phyloP scores from a whole-genome alignment of 2,329 filamentous ascomycete genomes.

The Aspergillus ruber region DNA sequence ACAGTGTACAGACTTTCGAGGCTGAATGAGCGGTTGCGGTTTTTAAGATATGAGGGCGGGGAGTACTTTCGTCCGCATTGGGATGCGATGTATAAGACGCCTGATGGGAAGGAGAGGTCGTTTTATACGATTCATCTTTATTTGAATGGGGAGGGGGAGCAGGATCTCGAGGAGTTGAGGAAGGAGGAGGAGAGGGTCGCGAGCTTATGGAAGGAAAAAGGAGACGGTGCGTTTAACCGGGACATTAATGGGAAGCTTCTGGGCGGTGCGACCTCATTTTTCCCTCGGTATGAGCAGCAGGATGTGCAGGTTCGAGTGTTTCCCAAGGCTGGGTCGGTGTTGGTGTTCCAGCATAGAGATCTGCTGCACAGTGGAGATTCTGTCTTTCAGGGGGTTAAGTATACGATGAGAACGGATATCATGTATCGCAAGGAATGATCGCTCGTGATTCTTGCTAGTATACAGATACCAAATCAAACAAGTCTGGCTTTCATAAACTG shows the following conservation, averaged over 20 bases:
- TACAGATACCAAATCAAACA: not conserved
- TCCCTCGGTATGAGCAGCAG: slow-evolving; percentile 24
- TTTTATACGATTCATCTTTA: slow-evolving; percentile 54
- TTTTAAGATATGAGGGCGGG: slow-evolving; percentile 64
- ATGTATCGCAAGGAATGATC: slow-evolving; percentile 38
- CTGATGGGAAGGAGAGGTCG: slow-evolving; percentile 45
- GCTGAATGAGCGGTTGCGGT: slow-evolving; percentile 68
- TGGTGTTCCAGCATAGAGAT: slow-evolving; percentile 51
- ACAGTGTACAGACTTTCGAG: slow-evolving; percentile 35
- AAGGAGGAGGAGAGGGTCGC: slow-evolving; percentile 13
- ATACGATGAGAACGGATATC: slow-evolving; percentile 51
- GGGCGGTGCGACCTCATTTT: slow-evolving; percentile 52
- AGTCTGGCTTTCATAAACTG: not conserved
- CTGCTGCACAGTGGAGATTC: slow-evolving; percentile 52
- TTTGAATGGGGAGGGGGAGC: slow-evolving; percentile 41
- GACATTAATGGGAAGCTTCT: slow-evolving; percentile 30
- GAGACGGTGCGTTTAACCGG: slow-evolving; percentile 12
- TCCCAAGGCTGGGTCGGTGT: slow-evolving; percentile 46
- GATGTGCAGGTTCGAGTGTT: slow-evolving; percentile 35
- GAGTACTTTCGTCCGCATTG: slow-evolving; percentile 70
- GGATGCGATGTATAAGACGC: slow-evolving; percentile 58
- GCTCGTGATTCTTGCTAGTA: not conserved
- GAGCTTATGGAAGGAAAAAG: slow-evolving; percentile 1
- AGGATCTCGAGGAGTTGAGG: slow-evolving; percentile 24
- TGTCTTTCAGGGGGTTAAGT: slow-evolving; percentile 48